These are phyloP conservation scores for Sugiyamaella lignohabitans DNA, from an alignment of 805 yeast species.

Conservation along the genomic window DNA sequence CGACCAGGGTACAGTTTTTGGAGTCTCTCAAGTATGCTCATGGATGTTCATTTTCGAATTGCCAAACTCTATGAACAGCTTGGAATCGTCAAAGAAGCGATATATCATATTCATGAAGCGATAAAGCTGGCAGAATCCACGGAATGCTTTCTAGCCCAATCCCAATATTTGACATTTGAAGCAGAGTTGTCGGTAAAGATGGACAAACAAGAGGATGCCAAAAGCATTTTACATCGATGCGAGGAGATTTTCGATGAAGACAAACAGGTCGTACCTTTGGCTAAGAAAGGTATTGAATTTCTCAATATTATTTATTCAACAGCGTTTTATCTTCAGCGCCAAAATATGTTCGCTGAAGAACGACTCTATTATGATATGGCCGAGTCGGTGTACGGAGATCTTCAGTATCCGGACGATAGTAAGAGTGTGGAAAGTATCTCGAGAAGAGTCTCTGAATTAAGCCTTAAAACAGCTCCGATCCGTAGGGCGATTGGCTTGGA, in stretches of 20 bases:
- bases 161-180: conserved; percentile 10
- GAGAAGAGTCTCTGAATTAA: not conserved
- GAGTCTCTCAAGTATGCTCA: conserved; percentile 8
- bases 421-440: not conserved
- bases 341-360: conserved; percentile 14
- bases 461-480: not conserved
- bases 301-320: conserved; percentile 14
- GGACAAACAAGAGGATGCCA: conserved; percentile 13
- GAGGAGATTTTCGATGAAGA: conserved; percentile 11
- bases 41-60: conserved; percentile 9
- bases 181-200: conserved; percentile 14
- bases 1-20: conserved; percentile 2
- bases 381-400: conserved; percentile 9
- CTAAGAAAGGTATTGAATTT: conserved; percentile 8
- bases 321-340: conserved; percentile 13
- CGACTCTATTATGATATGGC: conserved; percentile 14
- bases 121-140: conserved; percentile 10
- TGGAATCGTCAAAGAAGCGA: conserved; percentile 14
- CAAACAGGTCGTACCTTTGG: not conserved
- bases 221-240: conserved; percentile 8
- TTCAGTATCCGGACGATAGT: too few species aligned
- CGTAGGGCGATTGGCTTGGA: not conserved
- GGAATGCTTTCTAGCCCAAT: conserved; percentile 3
- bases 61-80: conserved; percentile 14
- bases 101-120: conserved; percentile 16